Evolutionary conservation across 345 rosid species (phyloP), one percentile per base, ranked within the genome.

Genomic region (Geranium rotundifolium): DNA sequence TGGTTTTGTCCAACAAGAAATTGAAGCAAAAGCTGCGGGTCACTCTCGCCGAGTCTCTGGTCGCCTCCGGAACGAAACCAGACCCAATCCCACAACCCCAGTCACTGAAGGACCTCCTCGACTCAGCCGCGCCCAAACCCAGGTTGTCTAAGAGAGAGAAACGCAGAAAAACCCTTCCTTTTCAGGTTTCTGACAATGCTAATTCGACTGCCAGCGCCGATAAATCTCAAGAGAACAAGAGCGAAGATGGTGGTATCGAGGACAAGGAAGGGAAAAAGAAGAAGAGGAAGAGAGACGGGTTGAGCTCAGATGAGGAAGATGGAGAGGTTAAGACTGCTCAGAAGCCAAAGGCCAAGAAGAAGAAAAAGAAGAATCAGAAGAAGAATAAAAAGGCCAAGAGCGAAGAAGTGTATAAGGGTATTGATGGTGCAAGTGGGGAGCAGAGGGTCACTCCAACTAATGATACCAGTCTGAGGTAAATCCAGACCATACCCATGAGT

Each of bases 1-100:
- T 92, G 98, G 96, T 89, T 64, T 71, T 89, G 29, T 92, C 96
- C 37, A 92, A 92, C 78, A 89, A 85, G 82, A 92, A 92, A 81
- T 86, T 92, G 46, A 92, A 92, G 82, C 85, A 87, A 78, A 85
- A 76, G 77, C 73, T 85, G n/a, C 75, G 91, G 52, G 74, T 69
- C 58, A 82, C 76, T 19, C 70, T 80, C 52, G 80, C 79, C 1
- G 72, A 83, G 61, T 67, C 78, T 29, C 56, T 83, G 0, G 73
- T 55, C 34, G 29, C 80, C 16, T 71, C 65, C 18, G 69, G 54
- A 68, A 56, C 39, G 23, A 34, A 63, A 12, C 46, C 71, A n/a
- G 75, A 65, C 17, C 49, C 70, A 7, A 70, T 65, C 58, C 72
- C 65, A 27, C 71, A 74, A 64, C 69, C 83, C n/a, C 75, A 70